These are phyloP conservation scores for Populus hybrid DNA, from an alignment of 441 rosid species.

Conservation along the genomic window DNA sequence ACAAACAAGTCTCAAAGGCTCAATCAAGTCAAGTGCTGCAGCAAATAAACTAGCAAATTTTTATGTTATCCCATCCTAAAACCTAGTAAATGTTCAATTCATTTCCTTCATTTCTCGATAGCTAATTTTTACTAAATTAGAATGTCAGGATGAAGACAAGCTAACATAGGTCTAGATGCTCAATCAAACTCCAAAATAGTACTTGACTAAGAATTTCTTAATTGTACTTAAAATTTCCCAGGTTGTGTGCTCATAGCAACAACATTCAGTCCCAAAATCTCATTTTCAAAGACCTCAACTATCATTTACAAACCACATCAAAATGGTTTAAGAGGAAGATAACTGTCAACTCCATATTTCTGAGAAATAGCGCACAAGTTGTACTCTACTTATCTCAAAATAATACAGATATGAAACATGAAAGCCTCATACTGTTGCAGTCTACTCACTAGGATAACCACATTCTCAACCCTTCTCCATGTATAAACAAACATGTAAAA, in stretches of 20 bases:
- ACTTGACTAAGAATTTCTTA: neutral
- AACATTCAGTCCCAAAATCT: neutral
- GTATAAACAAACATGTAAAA: neutral
- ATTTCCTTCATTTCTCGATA: neutral
- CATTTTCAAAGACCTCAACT: neutral
- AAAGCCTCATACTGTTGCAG: neutral
- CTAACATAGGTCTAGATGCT: neutral
- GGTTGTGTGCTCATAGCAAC: neutral
- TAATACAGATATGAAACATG: neutral
- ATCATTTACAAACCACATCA: neutral
- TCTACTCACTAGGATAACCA: neutral
- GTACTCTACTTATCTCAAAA: neutral
- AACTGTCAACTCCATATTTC: too few species aligned
- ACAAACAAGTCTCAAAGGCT: neutral
- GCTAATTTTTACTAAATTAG: neutral
- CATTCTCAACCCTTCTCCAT: neutral
- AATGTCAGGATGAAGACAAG: neutral
- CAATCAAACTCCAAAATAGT: neutral
- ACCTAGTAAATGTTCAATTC: neutral
- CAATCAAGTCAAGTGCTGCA: neutral
- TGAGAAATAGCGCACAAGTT: too few species aligned
- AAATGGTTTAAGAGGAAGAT: neutral
- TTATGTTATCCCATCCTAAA: neutral
- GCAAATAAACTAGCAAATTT: neutral
- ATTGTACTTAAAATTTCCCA: neutral